phyloP scores from a whole-genome alignment of 176 grass and related monocot species.

The Oryza australiensis region DNA sequence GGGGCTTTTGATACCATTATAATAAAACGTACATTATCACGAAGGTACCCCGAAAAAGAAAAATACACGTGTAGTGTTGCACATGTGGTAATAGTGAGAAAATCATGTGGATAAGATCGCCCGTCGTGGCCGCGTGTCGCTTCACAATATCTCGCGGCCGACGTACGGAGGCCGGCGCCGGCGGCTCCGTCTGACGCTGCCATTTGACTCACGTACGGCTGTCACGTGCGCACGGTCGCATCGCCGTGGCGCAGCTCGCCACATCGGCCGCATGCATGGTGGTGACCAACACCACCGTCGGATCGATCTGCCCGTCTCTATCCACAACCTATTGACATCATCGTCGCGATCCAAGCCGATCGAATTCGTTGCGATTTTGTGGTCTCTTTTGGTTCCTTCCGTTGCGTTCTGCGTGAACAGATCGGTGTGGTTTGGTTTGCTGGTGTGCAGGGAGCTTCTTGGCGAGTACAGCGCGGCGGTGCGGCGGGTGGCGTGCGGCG shows the following conservation, averaged over 20 bases:
- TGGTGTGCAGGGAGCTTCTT: slow-evolving; percentile 48
- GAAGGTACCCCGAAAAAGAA: no score
- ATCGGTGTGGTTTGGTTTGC: not conserved
- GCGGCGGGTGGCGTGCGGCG: slow-evolving; percentile 52
- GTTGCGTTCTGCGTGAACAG: not conserved
- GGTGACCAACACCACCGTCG: not conserved
- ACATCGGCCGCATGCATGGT: slow-evolving; percentile 26
- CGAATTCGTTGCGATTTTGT: not conserved
- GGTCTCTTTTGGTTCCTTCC: not conserved
- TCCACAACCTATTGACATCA: not conserved
- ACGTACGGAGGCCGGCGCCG: slow-evolving; percentile 10
- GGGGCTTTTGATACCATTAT: no score
- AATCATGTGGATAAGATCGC: slow-evolving; percentile 33
- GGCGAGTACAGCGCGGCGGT: slow-evolving; percentile 68
- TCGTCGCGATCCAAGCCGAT: not conserved
- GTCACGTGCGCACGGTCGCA: not conserved
- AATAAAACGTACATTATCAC: no score
- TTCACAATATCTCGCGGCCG: slow-evolving; percentile 23
- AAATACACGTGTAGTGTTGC: not conserved
- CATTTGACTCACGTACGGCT: slow-evolving; percentile 29
- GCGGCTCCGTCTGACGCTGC: not conserved
- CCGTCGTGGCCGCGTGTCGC: slow-evolving; percentile 28
- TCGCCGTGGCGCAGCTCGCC: not conserved
- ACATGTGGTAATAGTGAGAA: not conserved
- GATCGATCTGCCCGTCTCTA: not conserved